Evolutionary conservation across 1,284 basidiomycete species (phyloP).

Genomic region (Leccinum subspadiceum): DNA sequence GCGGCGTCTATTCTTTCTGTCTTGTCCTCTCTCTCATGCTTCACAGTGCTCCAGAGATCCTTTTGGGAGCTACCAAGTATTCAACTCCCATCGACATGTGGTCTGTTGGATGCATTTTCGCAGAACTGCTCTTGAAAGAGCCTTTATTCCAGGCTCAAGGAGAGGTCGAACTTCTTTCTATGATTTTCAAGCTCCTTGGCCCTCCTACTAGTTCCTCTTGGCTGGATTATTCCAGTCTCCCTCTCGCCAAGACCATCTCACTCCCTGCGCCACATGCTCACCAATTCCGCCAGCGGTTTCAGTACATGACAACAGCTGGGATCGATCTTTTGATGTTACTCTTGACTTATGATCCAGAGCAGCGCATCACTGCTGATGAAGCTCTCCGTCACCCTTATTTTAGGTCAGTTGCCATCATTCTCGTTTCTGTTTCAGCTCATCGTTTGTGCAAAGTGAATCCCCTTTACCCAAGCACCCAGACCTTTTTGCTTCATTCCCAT

Average conservation of each 20-base stretch:
- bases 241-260: constrained; percentile 77
- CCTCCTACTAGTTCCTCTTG: constrained; percentile 83
- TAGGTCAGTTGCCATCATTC: constrained; percentile 49
- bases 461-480: constrained; percentile 98
- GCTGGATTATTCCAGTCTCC: constrained; percentile 81
- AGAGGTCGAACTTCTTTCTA: constrained; percentile 89
- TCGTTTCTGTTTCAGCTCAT: constrained; percentile 8
- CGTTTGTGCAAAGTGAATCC: constrained; percentile 63
- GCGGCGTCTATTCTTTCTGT: constrained; percentile 8
- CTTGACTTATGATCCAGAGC: constrained; percentile 86
- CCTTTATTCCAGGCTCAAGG: constrained; percentile 95
- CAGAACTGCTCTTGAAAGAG: constrained; percentile 90
- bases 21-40: constrained; percentile 8
- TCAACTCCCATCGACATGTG: constrained; percentile 98
- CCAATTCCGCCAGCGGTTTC: constrained; percentile 76
- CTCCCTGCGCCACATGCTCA: constrained; percentile 75
- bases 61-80: constrained; percentile 90
- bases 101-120: constrained; percentile 99
- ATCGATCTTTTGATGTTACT: constrained; percentile 83
- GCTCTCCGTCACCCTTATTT: constrained; percentile 93
- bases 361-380: constrained; percentile 83
- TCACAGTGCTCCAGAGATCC: constrained; percentile 88
- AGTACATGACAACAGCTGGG: constrained; percentile 78
- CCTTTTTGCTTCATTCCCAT: constrained; percentile 94
- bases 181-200: constrained; percentile 93